A percentile compares a stretch with the other conserved stretches of the same genome.
Evolutionary conservation across 2,329 filamentous ascomycete genomes (phyloP).

Genomic region (Pyrenochaeta sp.): DNA sequence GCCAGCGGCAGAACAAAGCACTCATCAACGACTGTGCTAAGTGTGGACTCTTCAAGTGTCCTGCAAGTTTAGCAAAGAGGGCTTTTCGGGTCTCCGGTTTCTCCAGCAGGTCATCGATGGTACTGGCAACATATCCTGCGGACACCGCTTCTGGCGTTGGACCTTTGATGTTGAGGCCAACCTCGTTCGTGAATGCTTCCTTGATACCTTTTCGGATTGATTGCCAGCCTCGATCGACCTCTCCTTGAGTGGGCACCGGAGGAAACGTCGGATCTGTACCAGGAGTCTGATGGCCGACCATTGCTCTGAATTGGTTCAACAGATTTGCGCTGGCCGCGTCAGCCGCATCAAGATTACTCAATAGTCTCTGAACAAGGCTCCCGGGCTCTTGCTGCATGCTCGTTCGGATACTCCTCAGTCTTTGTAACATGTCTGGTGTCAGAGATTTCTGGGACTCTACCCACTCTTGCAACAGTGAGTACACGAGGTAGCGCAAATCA

Average conservation of each 20-base stretch:
- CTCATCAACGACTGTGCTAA: slow-evolving; percentile 12
- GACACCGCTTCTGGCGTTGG: not conserved
- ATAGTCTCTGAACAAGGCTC: not conserved
- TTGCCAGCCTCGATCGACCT: not conserved
- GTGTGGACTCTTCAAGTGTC: slow-evolving; percentile 6
- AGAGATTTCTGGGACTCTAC: not conserved
- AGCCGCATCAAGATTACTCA: not conserved
- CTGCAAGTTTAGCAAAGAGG: slow-evolving; percentile 1
- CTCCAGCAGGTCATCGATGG: not conserved
- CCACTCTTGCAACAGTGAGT: not conserved
- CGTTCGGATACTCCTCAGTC: not conserved
- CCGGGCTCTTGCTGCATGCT: not conserved
- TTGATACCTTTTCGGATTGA: not conserved
- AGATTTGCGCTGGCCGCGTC: not conserved
- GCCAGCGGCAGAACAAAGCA: slow-evolving; percentile 17
- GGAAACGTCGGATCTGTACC: not conserved
- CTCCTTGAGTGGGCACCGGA: not conserved
- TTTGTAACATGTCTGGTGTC: not conserved
- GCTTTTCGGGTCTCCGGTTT: not conserved
- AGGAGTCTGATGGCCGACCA: not conserved
- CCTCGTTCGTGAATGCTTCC: not conserved
- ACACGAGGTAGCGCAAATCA: not conserved
- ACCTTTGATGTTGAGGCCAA: not conserved
- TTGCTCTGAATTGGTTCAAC: not conserved
- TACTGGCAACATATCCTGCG: not conserved